Evolutionary conservation across 768 basidiomycete genomes (phyloP).

Genomic region (Ramaria sp.): DNA sequence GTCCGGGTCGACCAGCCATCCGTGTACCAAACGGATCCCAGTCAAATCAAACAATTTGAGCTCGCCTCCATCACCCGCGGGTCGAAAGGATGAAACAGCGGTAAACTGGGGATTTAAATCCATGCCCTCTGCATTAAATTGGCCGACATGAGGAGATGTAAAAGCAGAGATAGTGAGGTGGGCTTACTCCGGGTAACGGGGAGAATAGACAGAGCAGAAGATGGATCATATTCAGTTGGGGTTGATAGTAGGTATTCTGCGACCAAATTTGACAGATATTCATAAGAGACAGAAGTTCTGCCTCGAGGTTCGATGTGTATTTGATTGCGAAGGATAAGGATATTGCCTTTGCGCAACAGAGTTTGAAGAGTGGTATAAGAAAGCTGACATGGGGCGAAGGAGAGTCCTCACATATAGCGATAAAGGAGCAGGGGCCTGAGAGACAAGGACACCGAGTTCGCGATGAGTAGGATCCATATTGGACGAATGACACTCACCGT

Average conservation of each 20-base stretch:
- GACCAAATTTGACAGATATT: slow-evolving; percentile 72
- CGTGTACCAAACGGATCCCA: slow-evolving; percentile 74
- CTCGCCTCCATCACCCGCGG: slow-evolving; percentile 57
- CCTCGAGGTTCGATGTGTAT: slow-evolving; percentile 60
- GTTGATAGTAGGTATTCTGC: slow-evolving; percentile 67
- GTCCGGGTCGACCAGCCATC: slow-evolving; percentile 73
- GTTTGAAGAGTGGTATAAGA: background rate
- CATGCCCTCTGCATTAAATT: slow-evolving; percentile 54
- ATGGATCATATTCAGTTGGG: slow-evolving; percentile 51
- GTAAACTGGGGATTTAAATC: slow-evolving; percentile 83
- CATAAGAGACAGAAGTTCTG: slow-evolving; percentile 69
- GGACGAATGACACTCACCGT: slow-evolving; percentile 39
- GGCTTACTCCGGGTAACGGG: slow-evolving; percentile 66
- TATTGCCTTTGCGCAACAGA: slow-evolving; percentile 51
- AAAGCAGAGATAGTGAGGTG: background rate
- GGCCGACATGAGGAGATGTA: background rate
- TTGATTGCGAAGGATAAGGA: slow-evolving; percentile 75
- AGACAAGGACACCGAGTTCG: background rate
- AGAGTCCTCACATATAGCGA: slow-evolving; percentile 63
- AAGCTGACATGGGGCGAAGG: background rate
- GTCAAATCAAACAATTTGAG: slow-evolving; percentile 79
- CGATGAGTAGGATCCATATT: background rate
- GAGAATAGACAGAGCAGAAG: slow-evolving; percentile 64
- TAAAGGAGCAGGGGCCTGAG: slow-evolving; percentile 71
- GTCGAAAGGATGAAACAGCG: slow-evolving; percentile 54